These are phyloP conservation scores for Pistacia integerrima DNA, from an alignment of 345 rosid genomes.

Conservation along the genomic window DNA sequence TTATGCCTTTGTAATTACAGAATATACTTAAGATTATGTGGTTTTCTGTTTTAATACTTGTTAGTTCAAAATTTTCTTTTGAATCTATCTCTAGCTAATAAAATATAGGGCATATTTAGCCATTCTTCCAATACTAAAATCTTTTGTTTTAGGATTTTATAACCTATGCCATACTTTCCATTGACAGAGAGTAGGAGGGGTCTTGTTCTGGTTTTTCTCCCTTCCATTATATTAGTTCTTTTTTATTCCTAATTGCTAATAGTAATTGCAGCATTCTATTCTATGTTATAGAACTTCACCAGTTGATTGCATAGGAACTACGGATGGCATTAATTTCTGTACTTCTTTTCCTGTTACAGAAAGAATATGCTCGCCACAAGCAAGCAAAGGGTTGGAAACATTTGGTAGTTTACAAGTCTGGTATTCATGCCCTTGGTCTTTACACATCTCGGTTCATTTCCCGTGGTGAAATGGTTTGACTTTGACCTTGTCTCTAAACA, in stretches of 20 bases:
- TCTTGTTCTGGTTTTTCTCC: background rate
- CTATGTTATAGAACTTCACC: background rate
- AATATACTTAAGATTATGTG: background rate
- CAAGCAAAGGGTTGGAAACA: constrained; percentile 52
- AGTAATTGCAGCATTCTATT: background rate
- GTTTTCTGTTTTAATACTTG: background rate
- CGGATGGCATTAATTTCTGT: background rate
- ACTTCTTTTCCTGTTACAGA: constrained; percentile 34
- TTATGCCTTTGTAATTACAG: background rate
- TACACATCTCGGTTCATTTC: constrained; percentile 55
- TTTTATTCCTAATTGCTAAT: background rate
- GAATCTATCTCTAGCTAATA: background rate
- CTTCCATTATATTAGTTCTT: background rate
- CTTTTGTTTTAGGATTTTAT: no score
- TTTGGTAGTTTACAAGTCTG: constrained; percentile 64
- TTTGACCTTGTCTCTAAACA: constrained; percentile 16
- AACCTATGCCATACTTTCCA: background rate
- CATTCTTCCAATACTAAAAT: background rate
- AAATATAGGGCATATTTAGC: background rate
- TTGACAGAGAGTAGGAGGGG: background rate
- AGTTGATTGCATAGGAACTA: background rate
- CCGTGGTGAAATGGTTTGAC: constrained; percentile 57
- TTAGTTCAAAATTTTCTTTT: background rate
- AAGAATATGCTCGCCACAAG: constrained; percentile 56
- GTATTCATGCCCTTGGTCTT: constrained; percentile 65